Evolutionary conservation across 495 filamentous ascomycete species (phyloP), one percentile per base, ranked within the genome.

Genomic region (Xanthoparmelia taractica): DNA sequence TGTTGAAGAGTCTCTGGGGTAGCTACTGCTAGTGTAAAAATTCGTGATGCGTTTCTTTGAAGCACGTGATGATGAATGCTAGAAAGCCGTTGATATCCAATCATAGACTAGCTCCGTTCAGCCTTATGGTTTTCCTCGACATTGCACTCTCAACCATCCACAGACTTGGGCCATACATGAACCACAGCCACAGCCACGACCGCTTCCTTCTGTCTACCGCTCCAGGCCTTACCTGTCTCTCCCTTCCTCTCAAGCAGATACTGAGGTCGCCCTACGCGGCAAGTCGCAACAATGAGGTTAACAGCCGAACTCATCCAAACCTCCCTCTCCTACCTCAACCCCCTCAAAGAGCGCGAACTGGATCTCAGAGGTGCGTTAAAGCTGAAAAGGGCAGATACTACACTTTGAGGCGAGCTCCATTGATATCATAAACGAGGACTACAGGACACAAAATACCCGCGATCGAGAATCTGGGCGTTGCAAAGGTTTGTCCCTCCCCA

Each of bases 311-410:
- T 96, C 70, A 92, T 97, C 72, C 82, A 88, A 74, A 84, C 82
- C 76, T 93, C 93, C 64, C 88, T 93, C 64, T 96, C 91, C 74
- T 99, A 96, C 85, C 89, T 97, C 71, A 97, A 97, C 79, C 90
- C 93, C 66, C 82, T 97, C 77, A 92, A 90, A 75, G 94, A 99
- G 80, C 90, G 95, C 72, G 95, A 99, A 83, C 84, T 99, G 71
- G 92, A 97, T 82, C 91, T 99, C 69, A 86, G 95, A 97, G 95
- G 95, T 99, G 86, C 87, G 91, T 92, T 33, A 8, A 73, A 72
- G 75, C 83, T 87, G 90, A 89, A 92, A 96, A 93, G 91, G 86
- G 80, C 89, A 92, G 92, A 92, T 95, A 87, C 91, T 96, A 88
- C 91, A 91, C 87, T 84, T 31, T 33, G 67, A 73, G 71, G 72